A percentile compares a stretch with the other conserved stretches of the same genome.
phyloP scores from a whole-genome alignment of 768 basidiomycete genomes.

The Pleurotus sapidus region DNA sequence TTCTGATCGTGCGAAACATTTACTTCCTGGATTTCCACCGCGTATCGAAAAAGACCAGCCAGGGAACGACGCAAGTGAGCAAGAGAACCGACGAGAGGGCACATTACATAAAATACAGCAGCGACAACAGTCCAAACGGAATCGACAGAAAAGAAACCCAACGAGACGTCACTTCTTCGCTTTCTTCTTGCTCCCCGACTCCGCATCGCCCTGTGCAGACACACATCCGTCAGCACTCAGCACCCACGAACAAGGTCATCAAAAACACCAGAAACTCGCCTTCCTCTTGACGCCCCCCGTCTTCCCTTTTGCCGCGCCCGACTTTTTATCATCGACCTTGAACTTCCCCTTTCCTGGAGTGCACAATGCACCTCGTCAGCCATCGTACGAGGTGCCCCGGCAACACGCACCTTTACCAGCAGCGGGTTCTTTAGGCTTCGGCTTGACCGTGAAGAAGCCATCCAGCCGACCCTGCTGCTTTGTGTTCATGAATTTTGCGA shows the following conservation, averaged over 20 bases:
- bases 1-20: too few species aligned
- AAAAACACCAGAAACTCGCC: constrained; percentile 26
- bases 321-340: constrained; percentile 22
- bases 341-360: constrained; percentile 27
- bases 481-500: constrained; percentile 78
- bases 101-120: too few species aligned
- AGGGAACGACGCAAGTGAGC: too few species aligned
- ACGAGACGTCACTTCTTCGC: constrained; percentile 31
- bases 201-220: constrained; percentile 31
- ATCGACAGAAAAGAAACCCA: too few species aligned
- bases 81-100: too few species aligned
- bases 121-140: too few species aligned
- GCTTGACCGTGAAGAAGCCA: constrained; percentile 82
- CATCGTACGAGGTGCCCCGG: too few species aligned
- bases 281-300: constrained; percentile 45
- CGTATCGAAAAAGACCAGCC: too few species aligned
- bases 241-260: neutral
- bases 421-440: constrained; percentile 39
- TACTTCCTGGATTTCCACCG: too few species aligned
- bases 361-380: constrained; percentile 8
- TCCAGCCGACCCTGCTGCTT: constrained; percentile 98
- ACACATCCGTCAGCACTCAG: neutral
- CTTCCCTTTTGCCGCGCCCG: constrained; percentile 18
- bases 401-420: constrained; percentile 14
- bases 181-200: constrained; percentile 37